Percentiles rank a stretch among this genome's conserved stretches.
phyloP scores from a whole-genome alignment of 257 asterid species.

The Lavandula angustifolia region DNA sequence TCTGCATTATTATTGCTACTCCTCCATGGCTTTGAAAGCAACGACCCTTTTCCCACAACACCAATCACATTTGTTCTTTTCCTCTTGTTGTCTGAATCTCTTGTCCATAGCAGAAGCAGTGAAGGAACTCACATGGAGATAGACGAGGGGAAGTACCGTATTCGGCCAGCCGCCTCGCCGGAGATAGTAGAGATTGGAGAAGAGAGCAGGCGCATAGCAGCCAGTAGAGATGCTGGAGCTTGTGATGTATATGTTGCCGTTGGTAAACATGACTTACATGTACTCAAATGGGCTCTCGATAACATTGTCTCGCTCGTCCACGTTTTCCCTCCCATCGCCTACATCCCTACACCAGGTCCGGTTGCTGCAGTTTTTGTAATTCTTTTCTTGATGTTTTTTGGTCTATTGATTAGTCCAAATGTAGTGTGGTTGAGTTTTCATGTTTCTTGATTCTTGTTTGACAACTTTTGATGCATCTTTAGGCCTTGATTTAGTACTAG shows the following conservation, averaged over 20 bases:
- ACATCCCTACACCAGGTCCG: conserved; percentile 70
- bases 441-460: not conserved
- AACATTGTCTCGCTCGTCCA: conserved; percentile 61
- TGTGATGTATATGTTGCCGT: conserved; percentile 73
- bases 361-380: not conserved
- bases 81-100: conserved; percentile 36
- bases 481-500: not conserved
- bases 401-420: not conserved
- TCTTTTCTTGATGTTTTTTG: conserved; percentile 1
- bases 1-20: conserved; percentile 5
- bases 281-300: conserved; percentile 71
- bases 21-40: conserved; percentile 45
- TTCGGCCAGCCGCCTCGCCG: conserved; percentile 45
- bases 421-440: not conserved
- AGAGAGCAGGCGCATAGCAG: conserved; percentile 41
- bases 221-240: conserved; percentile 37
- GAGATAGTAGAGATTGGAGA: conserved; percentile 75
- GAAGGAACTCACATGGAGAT: conserved; percentile 22
- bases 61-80: conserved; percentile 34
- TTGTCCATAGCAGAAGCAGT: conserved; percentile 18
- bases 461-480: not conserved
- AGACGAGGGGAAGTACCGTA: conserved; percentile 42
- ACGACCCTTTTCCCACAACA: conserved; percentile 36
- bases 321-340: conserved; percentile 58
- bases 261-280: conserved; percentile 67